Conservation (phyloP, 176 grass and related monocot species). For the Hordeum marinum region DNA sequence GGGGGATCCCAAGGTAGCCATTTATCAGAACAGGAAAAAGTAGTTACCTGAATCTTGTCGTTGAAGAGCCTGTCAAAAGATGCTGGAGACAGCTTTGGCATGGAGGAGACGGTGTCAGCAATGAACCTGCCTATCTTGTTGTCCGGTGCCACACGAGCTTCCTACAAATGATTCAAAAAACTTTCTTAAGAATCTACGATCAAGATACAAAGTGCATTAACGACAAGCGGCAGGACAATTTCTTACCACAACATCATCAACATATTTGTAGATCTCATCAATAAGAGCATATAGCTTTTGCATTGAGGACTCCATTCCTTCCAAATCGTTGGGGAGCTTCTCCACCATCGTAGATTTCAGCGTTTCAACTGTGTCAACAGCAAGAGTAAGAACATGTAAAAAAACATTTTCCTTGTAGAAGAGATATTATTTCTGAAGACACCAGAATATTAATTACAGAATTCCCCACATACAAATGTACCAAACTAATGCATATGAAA, state of each 20-base stretch:
- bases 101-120: slow-evolving; percentile 58
- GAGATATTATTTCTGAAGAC: background rate
- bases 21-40: background rate
- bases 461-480: background rate
- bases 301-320: slow-evolving; percentile 94
- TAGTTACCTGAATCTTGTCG: slow-evolving; percentile 79
- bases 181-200: background rate
- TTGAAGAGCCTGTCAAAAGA: slow-evolving; percentile 91
- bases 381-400: background rate
- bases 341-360: slow-evolving; percentile 77
- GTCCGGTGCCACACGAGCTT: slow-evolving; percentile 58
- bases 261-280: slow-evolving; percentile 92
- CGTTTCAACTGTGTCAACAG: slow-evolving; percentile 53
- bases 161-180: slow-evolving; percentile 38
- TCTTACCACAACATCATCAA: slow-evolving; percentile 83
- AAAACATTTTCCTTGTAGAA: background rate
- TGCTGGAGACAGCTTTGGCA: slow-evolving; percentile 69
- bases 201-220: background rate
- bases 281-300: slow-evolving; percentile 69
- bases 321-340: slow-evolving; percentile 86
- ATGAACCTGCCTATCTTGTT: slow-evolving; percentile 74
- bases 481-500: background rate
- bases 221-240: background rate
- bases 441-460: background rate
- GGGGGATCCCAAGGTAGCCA: background rate